Evolutionary conservation across 257 asterid genomes (phyloP).

Genomic region (Solanum chilense): DNA sequence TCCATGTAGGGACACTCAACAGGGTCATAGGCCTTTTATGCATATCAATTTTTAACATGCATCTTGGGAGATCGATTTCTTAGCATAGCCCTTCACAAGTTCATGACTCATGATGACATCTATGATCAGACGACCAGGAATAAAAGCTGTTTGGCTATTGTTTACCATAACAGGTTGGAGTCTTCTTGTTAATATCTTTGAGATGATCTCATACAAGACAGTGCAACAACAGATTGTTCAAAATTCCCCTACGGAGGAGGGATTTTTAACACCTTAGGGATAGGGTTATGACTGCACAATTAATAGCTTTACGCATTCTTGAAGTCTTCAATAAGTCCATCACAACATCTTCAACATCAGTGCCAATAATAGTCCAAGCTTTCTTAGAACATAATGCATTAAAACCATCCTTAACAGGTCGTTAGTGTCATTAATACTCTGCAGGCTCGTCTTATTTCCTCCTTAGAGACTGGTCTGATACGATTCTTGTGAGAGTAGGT

Average conservation of each 20-base stretch:
- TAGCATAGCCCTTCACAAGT: not conserved
- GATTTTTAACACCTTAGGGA: not conserved
- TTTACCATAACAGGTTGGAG: not conserved
- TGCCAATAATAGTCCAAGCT: not conserved
- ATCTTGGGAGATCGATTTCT: not conserved
- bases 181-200: not conserved
- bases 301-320: not conserved
- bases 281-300: not conserved
- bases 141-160: not conserved
- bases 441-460: not conserved
- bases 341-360: not conserved
- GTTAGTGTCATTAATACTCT: not conserved
- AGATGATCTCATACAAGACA: not conserved
- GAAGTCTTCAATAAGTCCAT: not conserved
- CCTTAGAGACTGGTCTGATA: not conserved
- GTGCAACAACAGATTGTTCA: not conserved
- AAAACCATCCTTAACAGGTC: not conserved
- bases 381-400: not conserved
- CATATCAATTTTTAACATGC: not conserved
- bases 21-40: not conserved
- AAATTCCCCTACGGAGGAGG: not conserved
- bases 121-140: not conserved
- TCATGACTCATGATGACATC: not conserved
- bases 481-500: not conserved
- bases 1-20: not conserved